Base-by-base conservation (phyloP, 1,139 yeast species). In the Candida gigantensis region DNA sequence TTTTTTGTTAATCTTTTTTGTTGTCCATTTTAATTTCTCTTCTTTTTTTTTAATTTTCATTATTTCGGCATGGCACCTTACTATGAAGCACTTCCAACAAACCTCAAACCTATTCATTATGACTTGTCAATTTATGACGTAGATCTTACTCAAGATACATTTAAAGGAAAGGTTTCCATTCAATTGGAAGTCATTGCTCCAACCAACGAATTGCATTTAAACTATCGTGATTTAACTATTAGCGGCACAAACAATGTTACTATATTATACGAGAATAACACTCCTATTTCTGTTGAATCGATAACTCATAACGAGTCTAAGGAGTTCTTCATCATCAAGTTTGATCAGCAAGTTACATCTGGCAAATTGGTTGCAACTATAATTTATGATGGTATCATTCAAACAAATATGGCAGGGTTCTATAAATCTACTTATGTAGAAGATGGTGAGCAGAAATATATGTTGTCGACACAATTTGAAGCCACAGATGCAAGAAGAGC, bases 401-500 rank as follows among this genome's bases (percentile, higher is more conserved):
- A 79, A 56, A 71, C 71, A 35, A 67, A 63, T 51, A 80, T 85
- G 86, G 82, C 85, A 24, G 92, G 94, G 12, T 84, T 84, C 62
- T 85, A 85, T 66, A 78, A 92, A 54, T 85, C 95, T 5, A 76
- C 79, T 26, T 87, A 87, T 62, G 60, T 64, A 34, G 73, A 74
- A 46, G 66, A 80, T 36, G 89, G 85, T 7, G 71, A 70, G 43
- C 71, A 75, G 33, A 79, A 81, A 53, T 77, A 73, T 45, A 74
- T 84, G 69, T 82, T 87, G 32, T 79, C 90, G 25, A 85, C 95
- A 30, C 95, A 85, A 62, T 83, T 85, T 74, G 95, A 85, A 62
- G 85, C 95, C 23, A 83, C 90, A 19, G 90, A 84, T 57, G 88
- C 90, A 36, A 80, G 95, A 59, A 74, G 88, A 52, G 90, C 94